Conservation (phyloP, 176 grass and related monocot species). For the Bonia amplexicaulis region DNA sequence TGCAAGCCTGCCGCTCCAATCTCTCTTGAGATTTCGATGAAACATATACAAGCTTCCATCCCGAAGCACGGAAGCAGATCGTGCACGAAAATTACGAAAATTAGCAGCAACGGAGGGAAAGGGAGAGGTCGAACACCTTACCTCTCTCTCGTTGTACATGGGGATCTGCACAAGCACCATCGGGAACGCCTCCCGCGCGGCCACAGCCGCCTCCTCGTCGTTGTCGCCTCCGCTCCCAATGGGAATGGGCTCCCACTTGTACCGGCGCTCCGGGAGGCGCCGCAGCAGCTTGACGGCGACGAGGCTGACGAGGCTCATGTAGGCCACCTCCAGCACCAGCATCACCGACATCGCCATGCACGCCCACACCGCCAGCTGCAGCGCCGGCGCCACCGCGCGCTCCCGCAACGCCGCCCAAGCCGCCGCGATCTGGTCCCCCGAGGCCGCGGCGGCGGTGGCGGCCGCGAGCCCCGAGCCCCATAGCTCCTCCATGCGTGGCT, state of each 20-base stretch:
- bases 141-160: slow-evolving; percentile 84
- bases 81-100: not conserved
- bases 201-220: not conserved
- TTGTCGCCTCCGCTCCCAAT: not conserved
- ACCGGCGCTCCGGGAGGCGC: slow-evolving; percentile 31
- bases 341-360: slow-evolving; percentile 84
- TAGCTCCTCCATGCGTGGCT: not conserved
- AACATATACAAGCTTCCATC: too few species aligned
- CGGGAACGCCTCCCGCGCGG: slow-evolving; percentile 25
- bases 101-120: not conserved
- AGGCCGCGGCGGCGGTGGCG: not conserved
- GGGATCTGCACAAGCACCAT: slow-evolving; percentile 98
- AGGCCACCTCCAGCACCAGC: slow-evolving; percentile 68
- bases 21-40: too few species aligned
- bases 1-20: too few species aligned
- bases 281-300: slow-evolving; percentile 33
- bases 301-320: slow-evolving; percentile 67
- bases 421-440: not conserved
- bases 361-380: slow-evolving; percentile 47
- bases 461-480: not conserved
- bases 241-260: slow-evolving; percentile 60
- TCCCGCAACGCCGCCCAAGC: not conserved
- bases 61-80: too few species aligned
- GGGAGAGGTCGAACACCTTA: slow-evolving; percentile 7
- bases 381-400: slow-evolving; percentile 36